phyloP scores from a whole-genome alignment of 768 basidiomycete genomes.

The Cystobasidiopsis lactophilus region DNA sequence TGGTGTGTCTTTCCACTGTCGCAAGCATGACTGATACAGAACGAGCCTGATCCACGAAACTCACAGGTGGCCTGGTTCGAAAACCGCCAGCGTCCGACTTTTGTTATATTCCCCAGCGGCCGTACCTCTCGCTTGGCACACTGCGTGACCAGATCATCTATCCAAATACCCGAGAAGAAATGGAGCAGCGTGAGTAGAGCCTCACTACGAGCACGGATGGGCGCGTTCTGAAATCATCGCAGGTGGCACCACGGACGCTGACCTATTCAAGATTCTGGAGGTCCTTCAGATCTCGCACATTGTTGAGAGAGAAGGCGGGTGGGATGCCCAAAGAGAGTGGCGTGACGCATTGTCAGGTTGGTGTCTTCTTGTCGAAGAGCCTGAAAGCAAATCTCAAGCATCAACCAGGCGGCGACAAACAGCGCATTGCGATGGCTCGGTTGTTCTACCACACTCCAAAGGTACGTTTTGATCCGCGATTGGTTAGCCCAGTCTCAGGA shows the following conservation, averaged over 20 bases:
- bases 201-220: conserved; percentile 12
- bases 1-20: no score
- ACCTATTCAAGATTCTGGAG: conserved; percentile 47
- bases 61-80: conserved; percentile 61
- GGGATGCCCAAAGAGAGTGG: conserved; percentile 79
- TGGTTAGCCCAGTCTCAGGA: no score
- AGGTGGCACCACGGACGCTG: conserved; percentile 52
- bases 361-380: neutral
- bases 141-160: conserved; percentile 93
- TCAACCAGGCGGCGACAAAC: conserved; percentile 61
- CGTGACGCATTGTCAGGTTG: conserved; percentile 51
- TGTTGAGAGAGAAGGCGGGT: conserved; percentile 88
- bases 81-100: conserved; percentile 77
- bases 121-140: conserved; percentile 81
- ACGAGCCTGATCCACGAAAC: conserved; percentile 25
- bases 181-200: conserved; percentile 55
- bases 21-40: no score
- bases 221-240: neutral
- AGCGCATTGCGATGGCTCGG: conserved; percentile 89
- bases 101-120: conserved; percentile 84
- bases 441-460: conserved; percentile 89
- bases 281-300: conserved; percentile 65
- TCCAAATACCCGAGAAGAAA: conserved; percentile 56
- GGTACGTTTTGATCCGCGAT: no score
- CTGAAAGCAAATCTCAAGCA: neutral